Conservation (phyloP, 1,139 yeast species). For the Candida anutae region DNA sequence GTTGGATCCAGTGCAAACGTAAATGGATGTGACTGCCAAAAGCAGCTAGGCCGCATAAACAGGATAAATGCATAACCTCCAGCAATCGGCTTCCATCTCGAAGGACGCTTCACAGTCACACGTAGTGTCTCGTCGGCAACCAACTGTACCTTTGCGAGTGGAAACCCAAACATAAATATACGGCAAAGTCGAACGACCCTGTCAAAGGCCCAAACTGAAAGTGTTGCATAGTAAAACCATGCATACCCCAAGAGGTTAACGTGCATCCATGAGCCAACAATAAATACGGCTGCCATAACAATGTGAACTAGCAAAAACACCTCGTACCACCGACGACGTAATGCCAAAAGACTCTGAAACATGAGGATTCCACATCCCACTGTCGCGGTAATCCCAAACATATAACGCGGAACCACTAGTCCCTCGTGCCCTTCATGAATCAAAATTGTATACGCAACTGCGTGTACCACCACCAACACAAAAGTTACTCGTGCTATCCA, state of each 20-base stretch:
- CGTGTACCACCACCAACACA: conserved; percentile 21
- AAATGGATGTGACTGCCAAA: conserved; percentile 42
- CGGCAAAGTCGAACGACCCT: conserved; percentile 9
- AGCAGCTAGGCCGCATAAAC: conserved; percentile 16
- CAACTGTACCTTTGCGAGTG: conserved; percentile 9
- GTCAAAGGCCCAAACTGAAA: conserved; percentile 15
- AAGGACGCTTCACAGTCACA: conserved; percentile 11
- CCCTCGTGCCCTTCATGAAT: conserved; percentile 7
- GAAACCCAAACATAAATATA: conserved; percentile 11
- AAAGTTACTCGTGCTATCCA: conserved; percentile 27
- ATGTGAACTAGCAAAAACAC: conserved; percentile 12
- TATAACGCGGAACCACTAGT: conserved; percentile 6
- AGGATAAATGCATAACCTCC: conserved; percentile 16
- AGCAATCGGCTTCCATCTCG: conserved; percentile 12
- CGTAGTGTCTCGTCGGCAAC: conserved; percentile 11
- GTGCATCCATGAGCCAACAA: conserved; percentile 13
- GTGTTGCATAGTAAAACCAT: conserved; percentile 9
- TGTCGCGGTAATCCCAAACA: conserved; percentile 10
- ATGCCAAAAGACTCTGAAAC: conserved; percentile 8
- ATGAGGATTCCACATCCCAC: conserved; percentile 7
- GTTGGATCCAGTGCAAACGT: conserved; percentile 22
- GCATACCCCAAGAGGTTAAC: conserved; percentile 10
- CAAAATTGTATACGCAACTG: conserved; percentile 27
- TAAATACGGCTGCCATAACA: conserved; percentile 10
- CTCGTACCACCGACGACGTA: conserved; percentile 12